Evolutionary conservation across 2,329 filamentous ascomycete species (phyloP).

Genomic region (Pseudogymnoascus sp.): DNA sequence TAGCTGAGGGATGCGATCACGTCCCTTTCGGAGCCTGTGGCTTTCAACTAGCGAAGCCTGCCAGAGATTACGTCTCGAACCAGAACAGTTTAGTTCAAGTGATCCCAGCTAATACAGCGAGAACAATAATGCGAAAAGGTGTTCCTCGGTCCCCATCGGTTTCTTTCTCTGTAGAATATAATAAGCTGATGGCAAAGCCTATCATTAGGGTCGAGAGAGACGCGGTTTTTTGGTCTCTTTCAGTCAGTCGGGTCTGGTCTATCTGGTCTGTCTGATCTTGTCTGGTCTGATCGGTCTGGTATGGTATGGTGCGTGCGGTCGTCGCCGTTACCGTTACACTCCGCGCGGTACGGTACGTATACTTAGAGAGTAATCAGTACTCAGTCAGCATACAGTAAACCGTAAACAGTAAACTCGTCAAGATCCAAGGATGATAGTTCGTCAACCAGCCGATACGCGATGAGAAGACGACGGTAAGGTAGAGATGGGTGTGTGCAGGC

Average conservation of each 20-base stretch:
- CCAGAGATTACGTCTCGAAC: conserved; percentile 6
- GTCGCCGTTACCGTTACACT: conserved; percentile 6
- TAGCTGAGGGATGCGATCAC: conserved; percentile 7
- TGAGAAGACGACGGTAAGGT: neutral
- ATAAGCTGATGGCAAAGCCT: conserved; percentile 6
- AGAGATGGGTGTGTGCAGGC: neutral
- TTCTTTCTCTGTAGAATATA: conserved; percentile 2
- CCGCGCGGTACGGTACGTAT: neutral
- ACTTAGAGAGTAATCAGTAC: conserved; percentile 3
- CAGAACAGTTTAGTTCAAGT: conserved; percentile 7
- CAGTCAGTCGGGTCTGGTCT: neutral
- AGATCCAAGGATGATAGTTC: neutral
- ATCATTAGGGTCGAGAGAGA: conserved; percentile 6
- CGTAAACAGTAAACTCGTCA: too few species aligned
- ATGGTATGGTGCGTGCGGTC: neutral
- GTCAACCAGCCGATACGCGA: neutral
- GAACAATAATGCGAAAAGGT: neutral
- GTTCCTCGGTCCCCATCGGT: conserved; percentile 4
- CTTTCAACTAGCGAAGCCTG: conserved; percentile 6
- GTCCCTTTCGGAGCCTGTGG: conserved; percentile 7
- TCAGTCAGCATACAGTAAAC: neutral
- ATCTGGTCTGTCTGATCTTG: neutral
- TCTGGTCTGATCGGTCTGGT: neutral
- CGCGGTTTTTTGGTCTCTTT: neutral
- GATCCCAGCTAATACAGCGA: conserved; percentile 5